A percentile compares a stretch with the other conserved stretches of the same genome.
Evolutionary conservation across 352 stramenopile species (phyloP).

Genomic region (Globisporangium irregulare): DNA sequence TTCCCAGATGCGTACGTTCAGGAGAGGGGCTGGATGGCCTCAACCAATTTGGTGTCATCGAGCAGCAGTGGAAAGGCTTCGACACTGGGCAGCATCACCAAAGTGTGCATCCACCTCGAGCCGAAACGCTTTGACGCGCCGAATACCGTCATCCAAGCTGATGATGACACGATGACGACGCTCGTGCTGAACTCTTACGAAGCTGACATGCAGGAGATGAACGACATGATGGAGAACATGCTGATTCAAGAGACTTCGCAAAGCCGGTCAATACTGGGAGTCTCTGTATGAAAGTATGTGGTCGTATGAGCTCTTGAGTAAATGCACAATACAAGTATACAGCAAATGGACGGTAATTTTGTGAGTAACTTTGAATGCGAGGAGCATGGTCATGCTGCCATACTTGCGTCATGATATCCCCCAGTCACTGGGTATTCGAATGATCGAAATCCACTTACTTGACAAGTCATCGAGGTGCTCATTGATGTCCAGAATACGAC

Average conservation of each 20-base stretch:
- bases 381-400: no score
- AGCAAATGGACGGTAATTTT: no score
- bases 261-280: background rate
- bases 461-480: no score
- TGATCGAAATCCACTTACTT: no score
- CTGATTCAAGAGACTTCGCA: conserved; percentile 34
- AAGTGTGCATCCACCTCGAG: conserved; percentile 8
- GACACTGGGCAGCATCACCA: background rate
- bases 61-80: background rate
- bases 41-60: background rate
- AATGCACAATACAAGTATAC: no score
- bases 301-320: background rate
- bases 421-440: no score
- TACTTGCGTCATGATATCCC: no score
- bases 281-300: background rate
- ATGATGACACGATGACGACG: conserved; percentile 46
- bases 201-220: conserved; percentile 46
- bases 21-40: background rate
- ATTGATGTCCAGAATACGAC: no score
- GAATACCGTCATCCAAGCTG: conserved; percentile 1
- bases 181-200: conserved; percentile 53
- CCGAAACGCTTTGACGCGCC: conserved; percentile 3
- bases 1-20: conserved; percentile 14
- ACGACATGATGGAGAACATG: conserved; percentile 48
- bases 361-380: no score